A percentile compares a stretch with the other conserved stretches of the same genome.
Conservation (phyloP, 352 stramenopile genomes). For the Phytophthora boehmeriae region DNA sequence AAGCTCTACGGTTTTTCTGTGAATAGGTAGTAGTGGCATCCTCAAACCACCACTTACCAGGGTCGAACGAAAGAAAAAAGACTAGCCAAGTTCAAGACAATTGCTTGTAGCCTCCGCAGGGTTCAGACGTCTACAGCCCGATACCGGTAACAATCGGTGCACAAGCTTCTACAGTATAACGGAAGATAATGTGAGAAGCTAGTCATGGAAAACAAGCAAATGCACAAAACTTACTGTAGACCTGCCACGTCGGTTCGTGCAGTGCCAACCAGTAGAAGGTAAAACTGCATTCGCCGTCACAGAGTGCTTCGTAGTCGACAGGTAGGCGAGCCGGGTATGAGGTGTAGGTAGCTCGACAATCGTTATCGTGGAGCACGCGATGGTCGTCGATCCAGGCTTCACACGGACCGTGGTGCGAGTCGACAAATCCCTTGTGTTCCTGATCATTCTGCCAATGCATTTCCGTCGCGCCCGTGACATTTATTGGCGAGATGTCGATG, state of each 20-base stretch:
- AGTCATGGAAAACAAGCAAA: background rate
- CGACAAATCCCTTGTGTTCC: constrained; percentile 44
- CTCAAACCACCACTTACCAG: no score
- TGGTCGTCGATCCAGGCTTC: constrained; percentile 55
- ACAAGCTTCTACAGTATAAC: constrained; percentile 16
- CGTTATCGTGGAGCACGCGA: constrained; percentile 39
- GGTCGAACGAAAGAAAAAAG: no score
- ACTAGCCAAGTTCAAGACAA: no score
- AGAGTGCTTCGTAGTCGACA: constrained; percentile 34
- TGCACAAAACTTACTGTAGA: constrained; percentile 34
- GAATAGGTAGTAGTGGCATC: no score
- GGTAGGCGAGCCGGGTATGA: constrained; percentile 40
- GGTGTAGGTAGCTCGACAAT: constrained; percentile 44
- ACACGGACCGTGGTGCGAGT: constrained; percentile 58
- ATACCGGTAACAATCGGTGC: constrained; percentile 1
- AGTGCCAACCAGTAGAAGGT: constrained; percentile 61
- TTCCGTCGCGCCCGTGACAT: constrained; percentile 32
- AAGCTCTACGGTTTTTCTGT: no score
- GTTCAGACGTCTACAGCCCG: no score
- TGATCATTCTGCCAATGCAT: constrained; percentile 49
- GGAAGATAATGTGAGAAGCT: constrained; percentile 2
- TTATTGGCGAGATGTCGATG: constrained; percentile 21
- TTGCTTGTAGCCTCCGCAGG: no score
- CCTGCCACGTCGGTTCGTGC: constrained; percentile 45
- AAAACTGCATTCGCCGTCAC: constrained; percentile 45